Base-by-base conservation (phyloP, 1,284 basidiomycete species). In the Inonotus obliquus region DNA sequence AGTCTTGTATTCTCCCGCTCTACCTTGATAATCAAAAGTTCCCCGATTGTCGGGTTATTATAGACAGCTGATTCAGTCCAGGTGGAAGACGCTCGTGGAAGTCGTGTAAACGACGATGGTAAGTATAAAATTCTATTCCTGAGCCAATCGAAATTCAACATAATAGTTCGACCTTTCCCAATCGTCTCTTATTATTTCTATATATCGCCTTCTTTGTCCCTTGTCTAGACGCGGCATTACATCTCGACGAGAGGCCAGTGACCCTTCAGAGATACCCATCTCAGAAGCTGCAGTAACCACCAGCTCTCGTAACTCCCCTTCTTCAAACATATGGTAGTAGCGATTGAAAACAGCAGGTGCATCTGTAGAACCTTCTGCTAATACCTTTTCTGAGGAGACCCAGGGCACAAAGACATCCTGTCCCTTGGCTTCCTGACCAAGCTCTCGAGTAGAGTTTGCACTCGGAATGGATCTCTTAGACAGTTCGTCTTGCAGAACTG, bases 291-390 rank as follows among this genome's bases (percentile, higher is more conserved):
- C 92, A 37, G 81, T 75, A 17, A 67, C 65, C 1, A 90, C 84
- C 17, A 96, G 79, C 9, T 72, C 74, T 23, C 71, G 69, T 57
- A 98, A 79, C 72, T 98, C 95, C 23, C 87, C 91, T 59, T 83
- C 76, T 0, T 85, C 81, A 70, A 97, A 98, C 80, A 98, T 89
- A 71, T 98, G 96, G 71, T 98, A 98, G 71, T 96, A 98, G 60
- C 95, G 82, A 69, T 94, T 85, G 75, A 86, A 91, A 5, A 91
- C 67, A 66, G 66, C n/a, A 57, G 62, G 51, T 10, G 23, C 7
- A 27, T 35, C 17, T 35, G 27, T 14, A 17, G 29, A 32, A 1
- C 19, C 29, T 19, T 17, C 9, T 27, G 55, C 23, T 61, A 59
- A 27, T 61, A 62, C 35, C 69, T 65, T 48, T 41, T 63, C 39